Base-by-base conservation (phyloP, 75 land plant species). In the Selaginella tamariscina region DNA sequence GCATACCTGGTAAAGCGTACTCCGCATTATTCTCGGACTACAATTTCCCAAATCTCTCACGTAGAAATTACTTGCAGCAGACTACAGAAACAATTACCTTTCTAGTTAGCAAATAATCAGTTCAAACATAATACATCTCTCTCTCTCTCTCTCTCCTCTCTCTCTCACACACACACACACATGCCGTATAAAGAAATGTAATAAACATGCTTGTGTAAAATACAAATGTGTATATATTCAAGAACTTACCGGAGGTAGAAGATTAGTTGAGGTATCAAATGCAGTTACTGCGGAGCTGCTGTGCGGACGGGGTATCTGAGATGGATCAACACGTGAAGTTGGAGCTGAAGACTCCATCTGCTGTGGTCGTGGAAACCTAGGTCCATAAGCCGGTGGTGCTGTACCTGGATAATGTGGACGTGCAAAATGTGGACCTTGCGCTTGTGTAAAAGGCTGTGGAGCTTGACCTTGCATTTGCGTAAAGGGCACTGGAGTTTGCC, bases 11-110 rank as follows among this genome's bases (percentile, higher is more conserved):
- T 79, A 80, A 1, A 93, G 67, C n/a, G 96, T 89, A 71, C 98
- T 88, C 55, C 98, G 86, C 88, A 93, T 93, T 54, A 80, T 78
- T 5, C 91, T 81, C 26, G 98, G 98, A 70, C 95, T 93, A 78
- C 98, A 93, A 73, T 89, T 93, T 20, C 98, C 98, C 33, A 79
- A 85, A 59, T 93, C 98, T 56, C 74, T 81, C 28, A 80, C 95
- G 68, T 89, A 74, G 70, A 83, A 89, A 54, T 84, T 83, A 66
- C 86, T 85, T 22, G 91, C 81, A 22, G 98, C 84, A 82, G 98
- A 83, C 98, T 93, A 65, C 32, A 60, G 13, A 62, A 23, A 72
- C n/a, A n/a, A n/a, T n/a, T n/a, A n/a, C n/a, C n/a, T n/a, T n/a
- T n/a, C n/a, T n/a, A n/a, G 18, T 29, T 27, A 56, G 59, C 32